These are phyloP conservation scores for Clarireedia sp. DNA, from an alignment of 2,329 filamentous ascomycete genomes.

Conservation along the genomic window DNA sequence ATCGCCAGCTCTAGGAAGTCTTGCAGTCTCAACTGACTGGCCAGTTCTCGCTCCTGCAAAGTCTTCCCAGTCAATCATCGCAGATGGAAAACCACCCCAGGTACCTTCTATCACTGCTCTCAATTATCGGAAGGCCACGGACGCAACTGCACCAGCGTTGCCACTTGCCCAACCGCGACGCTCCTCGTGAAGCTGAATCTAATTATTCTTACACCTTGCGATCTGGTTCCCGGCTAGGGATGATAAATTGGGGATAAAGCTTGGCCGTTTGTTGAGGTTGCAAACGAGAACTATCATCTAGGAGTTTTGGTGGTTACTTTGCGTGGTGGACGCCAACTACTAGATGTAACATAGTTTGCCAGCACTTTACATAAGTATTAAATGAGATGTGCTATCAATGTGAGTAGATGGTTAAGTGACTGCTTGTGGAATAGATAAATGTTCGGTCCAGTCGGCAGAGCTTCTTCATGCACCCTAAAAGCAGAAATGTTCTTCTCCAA, in stretches of 20 bases:
- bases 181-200: constrained; percentile 3
- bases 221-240: constrained; percentile 11
- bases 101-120: constrained; percentile 5
- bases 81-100: constrained; percentile 16
- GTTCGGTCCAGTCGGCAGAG: too few relatives aligned
- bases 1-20: background rate
- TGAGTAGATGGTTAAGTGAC: too few relatives aligned
- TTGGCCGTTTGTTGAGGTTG: constrained; percentile 20
- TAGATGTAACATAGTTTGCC: background rate
- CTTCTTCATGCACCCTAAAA: too few relatives aligned
- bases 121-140: background rate
- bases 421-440: too few relatives aligned
- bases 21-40: constrained; percentile 15
- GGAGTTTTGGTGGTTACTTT: background rate
- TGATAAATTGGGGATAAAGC: constrained; percentile 7
- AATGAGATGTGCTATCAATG: background rate
- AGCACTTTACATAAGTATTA: background rate
- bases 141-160: background rate
- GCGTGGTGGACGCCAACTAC: too few relatives aligned
- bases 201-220: background rate
- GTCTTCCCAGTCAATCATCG: constrained; percentile 14
- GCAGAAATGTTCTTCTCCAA: too few relatives aligned
- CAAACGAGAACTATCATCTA: constrained; percentile 3
- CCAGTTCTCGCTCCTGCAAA: constrained; percentile 16
- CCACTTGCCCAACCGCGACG: background rate